phyloP scores from a whole-genome alignment of 768 basidiomycete genomes.

The Obba rivulosa region DNA sequence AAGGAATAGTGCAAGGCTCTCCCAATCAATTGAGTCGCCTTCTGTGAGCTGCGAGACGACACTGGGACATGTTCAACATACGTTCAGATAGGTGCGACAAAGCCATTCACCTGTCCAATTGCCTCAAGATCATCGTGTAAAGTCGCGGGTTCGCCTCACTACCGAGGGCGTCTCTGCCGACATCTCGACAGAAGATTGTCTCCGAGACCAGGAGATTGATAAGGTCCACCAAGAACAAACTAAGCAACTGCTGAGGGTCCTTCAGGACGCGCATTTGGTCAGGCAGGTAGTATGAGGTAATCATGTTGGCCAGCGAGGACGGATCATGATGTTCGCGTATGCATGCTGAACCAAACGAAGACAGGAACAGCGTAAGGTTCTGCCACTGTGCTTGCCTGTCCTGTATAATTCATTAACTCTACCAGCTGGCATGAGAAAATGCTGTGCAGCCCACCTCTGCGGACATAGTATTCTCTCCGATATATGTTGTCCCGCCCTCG shows the following conservation, averaged over 20 bases:
- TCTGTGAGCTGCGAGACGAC: conserved; percentile 49
- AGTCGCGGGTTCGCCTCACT: conserved; percentile 69
- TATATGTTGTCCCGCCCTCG: conserved; percentile 21
- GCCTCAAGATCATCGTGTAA: conserved; percentile 60
- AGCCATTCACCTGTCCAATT: conserved; percentile 64
- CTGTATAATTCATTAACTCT: conserved; percentile 31
- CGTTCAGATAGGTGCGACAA: background rate
- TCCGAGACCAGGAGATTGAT: conserved; percentile 66
- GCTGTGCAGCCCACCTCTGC: conserved; percentile 31
- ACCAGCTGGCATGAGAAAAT: no score
- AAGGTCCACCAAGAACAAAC: conserved; percentile 60
- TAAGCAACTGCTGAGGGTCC: conserved; percentile 53
- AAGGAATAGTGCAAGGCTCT: conserved; percentile 48
- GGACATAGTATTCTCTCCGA: conserved; percentile 32
- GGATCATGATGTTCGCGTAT: conserved; percentile 47
- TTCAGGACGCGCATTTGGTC: conserved; percentile 65
- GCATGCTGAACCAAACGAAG: conserved; percentile 67
- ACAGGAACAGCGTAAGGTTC: conserved; percentile 73
- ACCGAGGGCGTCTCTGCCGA: conserved; percentile 76
- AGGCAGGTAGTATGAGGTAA: conserved; percentile 57
- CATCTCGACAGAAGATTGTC: conserved; percentile 64
- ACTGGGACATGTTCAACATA: conserved; percentile 23
- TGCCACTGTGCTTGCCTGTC: conserved; percentile 81
- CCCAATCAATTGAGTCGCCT: conserved; percentile 38
- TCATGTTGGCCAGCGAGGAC: conserved; percentile 43